Evolutionary conservation across 164 flowering plant species (phyloP), one percentile per base, ranked within the genome.

Genomic region (Magnolia officinalis): DNA sequence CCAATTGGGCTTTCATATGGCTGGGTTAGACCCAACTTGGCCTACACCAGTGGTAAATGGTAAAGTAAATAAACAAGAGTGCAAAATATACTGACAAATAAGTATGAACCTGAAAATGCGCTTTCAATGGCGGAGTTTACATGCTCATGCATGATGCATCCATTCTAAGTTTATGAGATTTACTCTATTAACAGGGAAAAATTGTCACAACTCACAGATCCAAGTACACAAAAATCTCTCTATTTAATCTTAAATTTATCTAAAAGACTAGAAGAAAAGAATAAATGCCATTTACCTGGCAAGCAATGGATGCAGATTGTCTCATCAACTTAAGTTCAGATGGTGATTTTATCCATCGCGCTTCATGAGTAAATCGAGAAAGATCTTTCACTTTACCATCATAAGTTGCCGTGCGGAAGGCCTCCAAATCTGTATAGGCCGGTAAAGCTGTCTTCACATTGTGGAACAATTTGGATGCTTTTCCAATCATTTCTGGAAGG

Each of bases 251-350:
- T 37, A 37, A 37, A 37, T 37, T 37, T 37, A 37, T 37, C 45
- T 37, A 37, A 37, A 37, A 37, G 45, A 37, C 45, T 37, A 37
- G 45, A 37, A 37, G 45, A 37, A 37, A 37, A 37, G 45, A 37
- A 37, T 37, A 37, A 37, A 37, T 37, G 45, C 45, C 45, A 37
- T 18, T 45, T 82, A 94, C 99, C 96, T 96, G 98, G 82, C 93
- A 91, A 85, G 88, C 95, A 87, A 90, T 89, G 75, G 98, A 89
- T 70, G 95, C 93, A 80, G 97, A 85, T 70, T 96, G 89, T 76
- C 87, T 92, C 96, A 96, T 92, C 81, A 96, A 82, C 71, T 85
- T 88, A 65, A 91, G 79, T 83, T 96, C 99, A 19, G 99, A 86
- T 21, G 92, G 85, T 72, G 99, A 96, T 79, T 94, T 96, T 81